Evolutionary conservation across 108 stramenopile genomes (phyloP).

Genomic region (Epithemia pelagica): DNA sequence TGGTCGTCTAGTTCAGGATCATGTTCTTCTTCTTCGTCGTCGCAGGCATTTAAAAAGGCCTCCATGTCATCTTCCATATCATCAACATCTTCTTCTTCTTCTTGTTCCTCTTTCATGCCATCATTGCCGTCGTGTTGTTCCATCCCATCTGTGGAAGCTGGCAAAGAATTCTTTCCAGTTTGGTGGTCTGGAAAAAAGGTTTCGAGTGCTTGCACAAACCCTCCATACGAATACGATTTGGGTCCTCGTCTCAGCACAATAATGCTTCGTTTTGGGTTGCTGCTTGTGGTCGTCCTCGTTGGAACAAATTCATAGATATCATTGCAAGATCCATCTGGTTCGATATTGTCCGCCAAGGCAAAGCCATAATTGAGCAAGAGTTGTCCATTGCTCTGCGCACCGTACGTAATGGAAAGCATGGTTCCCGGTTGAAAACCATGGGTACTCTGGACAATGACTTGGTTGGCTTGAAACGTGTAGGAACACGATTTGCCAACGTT

Average conservation of each 20-base stretch:
- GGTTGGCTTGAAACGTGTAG: conserved; percentile 7
- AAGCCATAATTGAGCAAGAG: conserved; percentile 75
- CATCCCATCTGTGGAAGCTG: conserved; percentile 29
- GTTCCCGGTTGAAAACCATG: too few relatives aligned
- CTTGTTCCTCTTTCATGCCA: not conserved
- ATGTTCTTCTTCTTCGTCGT: conserved; percentile 24
- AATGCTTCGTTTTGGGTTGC: not conserved
- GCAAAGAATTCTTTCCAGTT: conserved; percentile 28
- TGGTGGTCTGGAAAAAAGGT: conserved; percentile 24
- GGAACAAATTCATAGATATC: conserved; percentile 52
- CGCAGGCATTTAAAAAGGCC: conserved; percentile 37
- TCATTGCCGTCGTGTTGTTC: conserved; percentile 7
- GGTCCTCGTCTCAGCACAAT: conserved; percentile 48
- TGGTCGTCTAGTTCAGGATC: too few relatives aligned
- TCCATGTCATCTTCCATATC: conserved; percentile 23
- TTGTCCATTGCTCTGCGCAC: conserved; percentile 60
- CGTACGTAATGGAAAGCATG: conserved; percentile 62
- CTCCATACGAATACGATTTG: conserved; percentile 69
- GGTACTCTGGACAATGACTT: too few relatives aligned
- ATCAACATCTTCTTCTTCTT: conserved; percentile 1
- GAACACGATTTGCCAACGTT: too few relatives aligned
- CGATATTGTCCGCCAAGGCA: conserved; percentile 53
- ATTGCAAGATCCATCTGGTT: conserved; percentile 84
- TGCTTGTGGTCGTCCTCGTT: not conserved
- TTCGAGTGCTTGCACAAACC: conserved; percentile 48